Evolutionary conservation across 2,329 filamentous ascomycete species (phyloP), one percentile per base, ranked within the genome.

Genomic region (Furcasterigmium furcatum): DNA sequence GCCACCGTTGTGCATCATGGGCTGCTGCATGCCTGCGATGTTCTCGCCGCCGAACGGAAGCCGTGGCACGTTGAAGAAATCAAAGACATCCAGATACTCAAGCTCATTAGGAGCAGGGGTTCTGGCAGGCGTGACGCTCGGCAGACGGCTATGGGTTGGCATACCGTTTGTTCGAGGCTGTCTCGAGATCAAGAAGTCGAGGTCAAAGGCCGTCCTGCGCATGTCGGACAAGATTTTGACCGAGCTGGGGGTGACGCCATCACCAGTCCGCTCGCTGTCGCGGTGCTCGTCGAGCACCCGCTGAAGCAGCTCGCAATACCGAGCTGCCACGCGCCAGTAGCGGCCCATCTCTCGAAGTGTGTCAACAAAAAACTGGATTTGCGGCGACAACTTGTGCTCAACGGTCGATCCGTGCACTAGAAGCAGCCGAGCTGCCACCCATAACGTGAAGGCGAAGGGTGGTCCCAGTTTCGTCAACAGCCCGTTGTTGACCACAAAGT

Each of bases 401-500:
- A 95, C 90, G 0, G 91, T 95, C 8, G 88, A 94, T 21, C 90
- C 90, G 62, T 96, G 91, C 3, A 96, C 91, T 9, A 96, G 82
- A 5, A 95, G 74, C 4, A 96, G 76, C 4, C 91, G 85, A 6
- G 91, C 90, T 4, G 88, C 90, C 14, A 96, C 91, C 91, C 91
- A 96, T 2, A 96, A 74, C 0, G 88, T 91, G 60, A 96, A 96
- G 4, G 91, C 91, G 61, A 96, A 96, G 0, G 90, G 91, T 0
- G 91, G 91, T 0, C 91, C 91, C 14, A 96, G 80, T 61, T 91
- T 91, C 41, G 82, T 76, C 18, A 96, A 74, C 62, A 95, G 79
- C 43, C 78, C 77, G 55, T 89, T 86, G 49, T 81, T 81, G 22
- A 87, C 79, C 12, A 95, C 89, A 57, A 90, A 91, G 50, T 87